phyloP scores from a whole-genome alignment of 139 green algal genomes.

The Micromonas pusilla region DNA sequence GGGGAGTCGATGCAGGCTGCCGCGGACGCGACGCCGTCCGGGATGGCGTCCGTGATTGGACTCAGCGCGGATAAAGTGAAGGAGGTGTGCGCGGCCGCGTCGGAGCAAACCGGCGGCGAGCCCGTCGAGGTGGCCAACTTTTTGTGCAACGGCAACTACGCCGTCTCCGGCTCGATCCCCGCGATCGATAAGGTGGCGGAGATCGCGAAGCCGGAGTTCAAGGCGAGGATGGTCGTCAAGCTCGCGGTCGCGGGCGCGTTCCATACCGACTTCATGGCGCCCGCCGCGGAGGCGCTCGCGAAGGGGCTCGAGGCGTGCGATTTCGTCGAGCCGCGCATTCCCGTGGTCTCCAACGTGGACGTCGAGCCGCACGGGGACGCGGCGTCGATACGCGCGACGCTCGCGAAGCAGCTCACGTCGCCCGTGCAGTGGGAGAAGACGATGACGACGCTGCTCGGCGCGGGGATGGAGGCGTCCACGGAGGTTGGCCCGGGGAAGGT shows the following conservation, averaged over 20 bases:
- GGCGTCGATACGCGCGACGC: constrained; percentile 78
- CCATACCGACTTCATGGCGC: constrained; percentile 93
- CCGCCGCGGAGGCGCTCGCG: constrained; percentile 74
- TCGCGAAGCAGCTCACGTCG: constrained; percentile 83
- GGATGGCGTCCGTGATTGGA: constrained; percentile 94
- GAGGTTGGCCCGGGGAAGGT: constrained; percentile 75
- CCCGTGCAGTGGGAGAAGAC: constrained; percentile 94
- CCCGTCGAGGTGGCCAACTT: constrained; percentile 94
- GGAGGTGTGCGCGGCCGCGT: constrained; percentile 81
- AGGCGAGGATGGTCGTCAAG: constrained; percentile 70
- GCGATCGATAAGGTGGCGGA: constrained; percentile 77
- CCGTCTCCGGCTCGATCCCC: constrained; percentile 73
- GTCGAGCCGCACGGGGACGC: constrained; percentile 88
- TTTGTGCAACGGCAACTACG: constrained; percentile 90
- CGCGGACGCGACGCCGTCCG: constrained; percentile 72
- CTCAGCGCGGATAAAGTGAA: constrained; percentile 79
- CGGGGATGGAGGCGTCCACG: constrained; percentile 74
- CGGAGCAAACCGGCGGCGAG: constrained; percentile 51
- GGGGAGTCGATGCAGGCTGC: constrained; percentile 96
- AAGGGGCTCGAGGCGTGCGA: constrained; percentile 65
- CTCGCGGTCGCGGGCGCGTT: constrained; percentile 96
- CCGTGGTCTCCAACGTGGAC: constrained; percentile 97
- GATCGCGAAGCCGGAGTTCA: constrained; percentile 77
- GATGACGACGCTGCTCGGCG: constrained; percentile 73
- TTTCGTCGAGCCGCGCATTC: constrained; percentile 78